phyloP scores from a whole-genome alignment of 441 rosid genomes.

The California macrophylla region DNA sequence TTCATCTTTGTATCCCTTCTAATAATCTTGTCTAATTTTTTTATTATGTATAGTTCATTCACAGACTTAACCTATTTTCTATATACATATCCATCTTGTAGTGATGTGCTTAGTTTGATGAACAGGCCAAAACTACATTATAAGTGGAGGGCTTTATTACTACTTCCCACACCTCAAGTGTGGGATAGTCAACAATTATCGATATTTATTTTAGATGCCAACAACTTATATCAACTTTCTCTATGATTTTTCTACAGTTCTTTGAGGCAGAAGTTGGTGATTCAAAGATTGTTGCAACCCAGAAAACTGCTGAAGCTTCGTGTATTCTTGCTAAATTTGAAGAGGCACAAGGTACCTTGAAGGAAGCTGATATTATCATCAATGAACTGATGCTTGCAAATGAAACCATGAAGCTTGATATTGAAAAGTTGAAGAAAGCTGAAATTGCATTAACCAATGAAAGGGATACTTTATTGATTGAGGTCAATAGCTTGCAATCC shows the following conservation, averaged over 20 bases:
- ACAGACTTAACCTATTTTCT: background rate
- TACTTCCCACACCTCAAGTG: background rate
- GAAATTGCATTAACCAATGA: conserved; percentile 42
- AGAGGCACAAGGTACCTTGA: conserved; percentile 81
- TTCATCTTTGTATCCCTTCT: background rate
- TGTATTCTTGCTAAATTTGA: conserved; percentile 68
- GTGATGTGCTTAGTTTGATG: background rate
- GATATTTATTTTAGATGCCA: background rate
- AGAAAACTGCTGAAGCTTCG: conserved; percentile 60
- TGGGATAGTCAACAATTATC: background rate
- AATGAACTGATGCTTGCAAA: conserved; percentile 74
- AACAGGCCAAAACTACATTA: background rate
- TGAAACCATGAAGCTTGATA: conserved; percentile 60
- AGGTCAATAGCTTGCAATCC: conserved; percentile 54
- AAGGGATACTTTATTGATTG: conserved; percentile 39
- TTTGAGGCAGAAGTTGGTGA: conserved; percentile 70
- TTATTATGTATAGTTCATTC: background rate
- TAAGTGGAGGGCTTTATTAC: background rate
- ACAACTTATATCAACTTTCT: conserved; percentile 7
- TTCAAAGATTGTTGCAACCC: conserved; percentile 50
- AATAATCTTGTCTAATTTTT: background rate
- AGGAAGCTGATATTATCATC: conserved; percentile 79
- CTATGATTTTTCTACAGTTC: conserved; percentile 34
- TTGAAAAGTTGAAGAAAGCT: conserved; percentile 41
- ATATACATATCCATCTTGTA: background rate